Conservation (phyloP, 768 basidiomycete genomes). For the Chalciporus piperatus region DNA sequence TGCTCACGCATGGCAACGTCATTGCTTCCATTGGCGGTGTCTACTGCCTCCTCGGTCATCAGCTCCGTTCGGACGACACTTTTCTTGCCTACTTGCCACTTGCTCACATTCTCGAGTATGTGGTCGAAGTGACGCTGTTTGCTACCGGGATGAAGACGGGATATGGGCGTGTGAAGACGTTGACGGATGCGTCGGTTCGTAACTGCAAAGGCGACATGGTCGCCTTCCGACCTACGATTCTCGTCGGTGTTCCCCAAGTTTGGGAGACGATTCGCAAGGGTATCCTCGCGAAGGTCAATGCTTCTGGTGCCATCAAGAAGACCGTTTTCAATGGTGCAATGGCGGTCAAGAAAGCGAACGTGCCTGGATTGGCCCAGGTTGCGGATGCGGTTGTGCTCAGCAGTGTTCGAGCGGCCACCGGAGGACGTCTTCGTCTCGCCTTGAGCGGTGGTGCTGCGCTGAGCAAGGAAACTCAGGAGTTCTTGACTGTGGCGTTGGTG, state of each 20-base stretch:
- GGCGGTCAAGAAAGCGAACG: slow-evolving; percentile 64
- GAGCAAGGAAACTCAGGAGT: slow-evolving; percentile 86
- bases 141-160: slow-evolving; percentile 80
- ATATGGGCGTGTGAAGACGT: slow-evolving; percentile 92
- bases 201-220: slow-evolving; percentile 86
- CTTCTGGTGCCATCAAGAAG: slow-evolving; percentile 65
- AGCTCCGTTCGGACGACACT: slow-evolving; percentile 26
- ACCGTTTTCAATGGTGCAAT: slow-evolving; percentile 78
- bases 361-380: slow-evolving; percentile 63
- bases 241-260: slow-evolving; percentile 93
- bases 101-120: slow-evolving; percentile 94
- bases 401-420: slow-evolving; percentile 78
- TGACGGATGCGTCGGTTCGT: slow-evolving; percentile 91
- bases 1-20: slow-evolving; percentile 84
- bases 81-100: slow-evolving; percentile 92
- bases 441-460: slow-evolving; percentile 87
- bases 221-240: slow-evolving; percentile 80
- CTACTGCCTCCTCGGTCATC: slow-evolving; percentile 62
- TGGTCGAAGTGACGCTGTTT: slow-evolving; percentile 79
- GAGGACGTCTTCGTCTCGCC: slow-evolving; percentile 79
- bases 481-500: slow-evolving; percentile 77
- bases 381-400: slow-evolving; percentile 78
- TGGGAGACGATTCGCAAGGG: slow-evolving; percentile 98
- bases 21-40: slow-evolving; percentile 86
- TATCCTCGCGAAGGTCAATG: slow-evolving; percentile 77